These are phyloP conservation scores for Aurinia saxatilis DNA, from an alignment of 345 rosid species.

Conservation along the genomic window DNA sequence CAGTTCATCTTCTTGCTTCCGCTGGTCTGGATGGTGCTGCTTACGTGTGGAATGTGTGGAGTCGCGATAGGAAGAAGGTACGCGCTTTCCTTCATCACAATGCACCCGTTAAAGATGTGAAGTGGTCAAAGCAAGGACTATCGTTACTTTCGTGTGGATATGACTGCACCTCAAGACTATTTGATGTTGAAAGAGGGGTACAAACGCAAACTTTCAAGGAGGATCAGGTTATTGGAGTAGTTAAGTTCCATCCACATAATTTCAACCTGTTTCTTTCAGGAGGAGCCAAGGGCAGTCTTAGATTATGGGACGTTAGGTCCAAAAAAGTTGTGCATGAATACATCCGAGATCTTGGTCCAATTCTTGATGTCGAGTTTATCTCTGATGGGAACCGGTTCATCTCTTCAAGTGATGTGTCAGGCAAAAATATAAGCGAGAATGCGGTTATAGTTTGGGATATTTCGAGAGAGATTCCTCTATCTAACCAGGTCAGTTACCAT, in stretches of 20 bases:
- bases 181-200: constrained; percentile 69
- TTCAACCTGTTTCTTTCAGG: constrained; percentile 73
- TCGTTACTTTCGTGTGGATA: constrained; percentile 76
- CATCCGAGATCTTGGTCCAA: constrained; percentile 48
- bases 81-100: constrained; percentile 47
- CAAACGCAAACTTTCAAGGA: constrained; percentile 58
- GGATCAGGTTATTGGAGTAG: constrained; percentile 57
- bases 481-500: constrained; percentile 61
- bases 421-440: constrained; percentile 68
- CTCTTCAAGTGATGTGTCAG: constrained; percentile 75
- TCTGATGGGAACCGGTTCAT: constrained; percentile 56
- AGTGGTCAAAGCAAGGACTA: constrained; percentile 53
- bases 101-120: constrained; percentile 71
- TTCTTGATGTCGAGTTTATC: constrained; percentile 79
- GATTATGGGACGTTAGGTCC: constrained; percentile 74
- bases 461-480: constrained; percentile 59
- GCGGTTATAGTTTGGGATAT: constrained; percentile 77
- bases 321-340: constrained; percentile 53
- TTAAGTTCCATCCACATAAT: constrained; percentile 62
- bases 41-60: constrained; percentile 84
- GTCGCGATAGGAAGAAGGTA: constrained; percentile 48
- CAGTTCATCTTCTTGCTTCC: constrained; percentile 94
- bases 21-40: constrained; percentile 69
- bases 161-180: constrained; percentile 58
- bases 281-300: constrained; percentile 63